These are phyloP conservation scores for Austroboletus eburneus DNA, from an alignment of 768 basidiomycete species.

Conservation along the genomic window DNA sequence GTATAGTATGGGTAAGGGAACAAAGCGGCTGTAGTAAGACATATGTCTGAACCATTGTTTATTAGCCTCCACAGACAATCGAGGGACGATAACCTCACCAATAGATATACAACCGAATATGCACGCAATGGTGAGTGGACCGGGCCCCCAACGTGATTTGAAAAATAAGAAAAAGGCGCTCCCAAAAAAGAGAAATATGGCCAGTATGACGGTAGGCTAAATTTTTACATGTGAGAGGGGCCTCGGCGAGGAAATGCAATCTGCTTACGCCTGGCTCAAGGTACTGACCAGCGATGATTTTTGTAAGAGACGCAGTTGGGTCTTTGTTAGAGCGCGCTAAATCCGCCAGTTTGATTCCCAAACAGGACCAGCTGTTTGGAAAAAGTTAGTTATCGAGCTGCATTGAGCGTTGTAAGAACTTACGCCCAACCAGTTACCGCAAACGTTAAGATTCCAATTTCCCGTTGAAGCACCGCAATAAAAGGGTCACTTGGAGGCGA, in stretches of 20 bases:
- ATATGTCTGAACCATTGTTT: constrained; percentile 43
- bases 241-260: neutral
- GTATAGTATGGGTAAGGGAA: constrained; percentile 65
- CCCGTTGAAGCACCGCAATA: constrained; percentile 63
- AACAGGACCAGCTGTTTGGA: constrained; percentile 56
- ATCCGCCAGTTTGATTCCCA: constrained; percentile 61
- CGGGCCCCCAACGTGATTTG: constrained; percentile 56
- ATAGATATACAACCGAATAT: constrained; percentile 59
- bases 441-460: constrained; percentile 50
- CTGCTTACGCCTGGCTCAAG: constrained; percentile 45
- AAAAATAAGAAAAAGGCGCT: constrained; percentile 54
- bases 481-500: constrained; percentile 69
- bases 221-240: neutral
- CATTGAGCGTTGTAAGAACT: constrained; percentile 22
- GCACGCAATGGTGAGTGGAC: constrained; percentile 54
- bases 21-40: constrained; percentile 51
- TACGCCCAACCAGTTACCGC: constrained; percentile 56
- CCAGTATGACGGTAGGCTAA: constrained; percentile 56
- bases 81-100: constrained; percentile 34
- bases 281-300: constrained; percentile 49
- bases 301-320: constrained; percentile 33
- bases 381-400: neutral
- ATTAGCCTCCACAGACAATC: neutral
- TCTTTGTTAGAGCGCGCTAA: constrained; percentile 46
- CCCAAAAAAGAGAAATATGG: constrained; percentile 61